phyloP scores from a whole-genome alignment of 306 rosid genomes.

The Morella rubra region DNA sequence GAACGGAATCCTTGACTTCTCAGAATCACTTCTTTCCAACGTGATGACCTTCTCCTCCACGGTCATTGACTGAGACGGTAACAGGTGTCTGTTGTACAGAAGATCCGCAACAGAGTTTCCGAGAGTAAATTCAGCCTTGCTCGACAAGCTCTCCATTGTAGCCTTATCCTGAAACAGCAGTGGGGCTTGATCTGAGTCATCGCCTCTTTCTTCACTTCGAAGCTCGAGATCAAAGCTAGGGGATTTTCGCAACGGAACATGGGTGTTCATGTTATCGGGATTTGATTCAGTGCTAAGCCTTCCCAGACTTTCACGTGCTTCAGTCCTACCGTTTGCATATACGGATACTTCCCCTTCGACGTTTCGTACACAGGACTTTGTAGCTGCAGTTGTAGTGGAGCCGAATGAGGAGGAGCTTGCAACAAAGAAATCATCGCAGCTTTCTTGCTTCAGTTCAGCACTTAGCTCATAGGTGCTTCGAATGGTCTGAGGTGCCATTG shows the following conservation, averaged over 20 bases:
- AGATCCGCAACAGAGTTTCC: slow-evolving; percentile 23
- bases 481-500: slow-evolving; percentile 14
- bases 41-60: slow-evolving; percentile 58
- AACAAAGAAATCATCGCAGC: slow-evolving; percentile 14
- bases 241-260: slow-evolving; percentile 59
- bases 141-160: slow-evolving; percentile 28
- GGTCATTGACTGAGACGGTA: slow-evolving; percentile 30
- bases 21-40: slow-evolving; percentile 63
- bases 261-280: slow-evolving; percentile 45
- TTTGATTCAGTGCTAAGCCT: slow-evolving; percentile 71
- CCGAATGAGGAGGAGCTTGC: slow-evolving; percentile 21
- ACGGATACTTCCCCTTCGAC: slow-evolving; percentile 11
- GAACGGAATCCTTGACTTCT: slow-evolving; percentile 51
- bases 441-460: slow-evolving; percentile 34
- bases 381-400: slow-evolving; percentile 34
- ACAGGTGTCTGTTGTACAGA: slow-evolving; percentile 23
- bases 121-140: slow-evolving; percentile 24
- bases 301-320: slow-evolving; percentile 45
- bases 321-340: slow-evolving; percentile 38
- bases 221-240: slow-evolving; percentile 82
- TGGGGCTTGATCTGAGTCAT: slow-evolving; percentile 65
- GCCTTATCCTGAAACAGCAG: slow-evolving; percentile 47
- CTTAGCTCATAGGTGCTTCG: slow-evolving; percentile 19
- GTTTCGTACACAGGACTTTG: slow-evolving; percentile 21
- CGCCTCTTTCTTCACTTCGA: slow-evolving; percentile 36